Conservation (phyloP, 345 rosid species). For the Erysimum cheiranthoides region DNA sequence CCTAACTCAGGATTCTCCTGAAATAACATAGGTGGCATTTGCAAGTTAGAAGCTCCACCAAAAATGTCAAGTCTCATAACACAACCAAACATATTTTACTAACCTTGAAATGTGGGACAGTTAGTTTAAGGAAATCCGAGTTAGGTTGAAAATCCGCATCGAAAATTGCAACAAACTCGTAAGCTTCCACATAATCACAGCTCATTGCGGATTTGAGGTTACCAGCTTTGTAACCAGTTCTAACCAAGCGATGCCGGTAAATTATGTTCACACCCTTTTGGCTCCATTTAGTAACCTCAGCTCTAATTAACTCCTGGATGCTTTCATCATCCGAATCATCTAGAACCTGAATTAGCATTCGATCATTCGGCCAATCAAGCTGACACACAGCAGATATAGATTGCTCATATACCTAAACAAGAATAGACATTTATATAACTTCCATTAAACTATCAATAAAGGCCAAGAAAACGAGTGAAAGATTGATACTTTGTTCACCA, state of each 20-base stretch:
- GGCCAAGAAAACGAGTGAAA: conserved; percentile 17
- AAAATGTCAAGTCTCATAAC: not conserved
- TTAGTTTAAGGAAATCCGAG: conserved; percentile 66
- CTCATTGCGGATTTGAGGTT: conserved; percentile 90
- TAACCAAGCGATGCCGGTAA: conserved; percentile 67
- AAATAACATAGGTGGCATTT: conserved; percentile 24
- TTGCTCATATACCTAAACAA: conserved; percentile 75
- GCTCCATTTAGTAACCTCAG: conserved; percentile 67
- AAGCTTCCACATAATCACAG: conserved; percentile 70
- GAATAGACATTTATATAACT: conserved; percentile 11
- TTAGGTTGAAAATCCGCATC: conserved; percentile 87
- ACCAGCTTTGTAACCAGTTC: conserved; percentile 91
- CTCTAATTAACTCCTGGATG: conserved; percentile 67
- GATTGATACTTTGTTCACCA: conserved; percentile 16
- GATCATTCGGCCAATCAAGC: conserved; percentile 78
- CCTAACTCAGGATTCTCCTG: conserved; percentile 77
- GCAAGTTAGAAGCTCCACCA: conserved; percentile 14
- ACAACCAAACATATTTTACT: not conserved
- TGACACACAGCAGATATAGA: conserved; percentile 85
- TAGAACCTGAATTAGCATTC: conserved; percentile 70
- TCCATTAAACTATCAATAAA: not conserved
- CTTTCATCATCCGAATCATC: conserved; percentile 78
- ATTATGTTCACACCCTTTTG: conserved; percentile 70
- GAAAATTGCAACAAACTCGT: conserved; percentile 84
- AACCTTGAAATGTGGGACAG: conserved; percentile 86